Base-by-base conservation (phyloP, 345 rosid species). In the Populus davidiana region DNA sequence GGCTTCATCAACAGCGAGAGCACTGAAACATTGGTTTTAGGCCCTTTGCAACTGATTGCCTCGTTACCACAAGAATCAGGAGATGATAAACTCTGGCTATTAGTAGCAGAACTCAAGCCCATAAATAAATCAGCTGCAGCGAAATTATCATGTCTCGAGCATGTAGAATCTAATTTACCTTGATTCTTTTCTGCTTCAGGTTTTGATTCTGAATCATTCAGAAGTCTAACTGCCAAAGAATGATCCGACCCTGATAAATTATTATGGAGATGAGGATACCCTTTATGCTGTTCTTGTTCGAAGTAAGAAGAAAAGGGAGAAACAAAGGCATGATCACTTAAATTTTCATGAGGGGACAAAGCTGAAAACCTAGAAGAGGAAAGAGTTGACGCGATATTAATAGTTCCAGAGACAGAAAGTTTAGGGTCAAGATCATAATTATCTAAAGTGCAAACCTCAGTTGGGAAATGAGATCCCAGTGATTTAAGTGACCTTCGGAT, bases 291-390 rank as follows among this genome's bases (percentile, higher is more conserved):
- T 69, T 67, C 49, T 38, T 59, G 64, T 61, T 47, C 75, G 23
- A 56, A 16, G 47, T 66, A 23, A 59, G 27, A 54, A 77, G 38
- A n/a, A n/a, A 4, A 17, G 65, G 79, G 79, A 67, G 78, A 67
- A 14, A 69, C 72, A 33, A 59, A 56, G 52, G 52, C 56, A 63
- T 64, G 50, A 41, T 63, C 72, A 54, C 64, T 65, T 35, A 69
- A 47, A 56, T 71, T 80, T 72, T 77, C 82, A n/a, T 62, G 39
- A 69, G 65, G n/a, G 35, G 81, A 74, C 33, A 73, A 68, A 72
- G 75, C 72, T 54, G 83, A 82, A 78, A 85, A 81, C 89, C 84
- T 74, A 83, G 83, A 76, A 31, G 83, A 63, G 27, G 82, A 71
- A 44, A 65, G 71, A 20, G 83, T 25, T 7, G 70, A 70, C 14